Percentiles rank a stretch among this genome's conserved stretches.
Conservation (phyloP, 768 basidiomycete species). For the Lentinula boryana region DNA sequence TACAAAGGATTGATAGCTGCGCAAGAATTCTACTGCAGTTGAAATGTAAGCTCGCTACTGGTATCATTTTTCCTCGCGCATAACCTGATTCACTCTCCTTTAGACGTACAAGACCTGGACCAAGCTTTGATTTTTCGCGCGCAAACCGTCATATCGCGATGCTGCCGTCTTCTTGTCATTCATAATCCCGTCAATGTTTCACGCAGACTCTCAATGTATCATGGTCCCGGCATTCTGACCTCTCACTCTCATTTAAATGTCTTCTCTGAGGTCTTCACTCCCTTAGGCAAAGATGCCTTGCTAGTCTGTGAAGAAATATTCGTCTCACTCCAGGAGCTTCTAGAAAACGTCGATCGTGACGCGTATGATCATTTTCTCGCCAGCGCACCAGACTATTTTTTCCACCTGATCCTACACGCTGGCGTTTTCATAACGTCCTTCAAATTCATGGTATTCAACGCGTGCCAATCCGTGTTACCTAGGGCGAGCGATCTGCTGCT, state of each 20-base stretch:
- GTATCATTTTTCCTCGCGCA: too few relatives aligned
- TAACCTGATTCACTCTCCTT: background rate
- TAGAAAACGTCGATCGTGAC: background rate
- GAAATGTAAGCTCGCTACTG: background rate
- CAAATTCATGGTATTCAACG: background rate
- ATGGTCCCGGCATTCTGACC: background rate
- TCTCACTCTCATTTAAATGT: background rate
- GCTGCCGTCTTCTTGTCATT: background rate
- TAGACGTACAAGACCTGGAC: background rate
- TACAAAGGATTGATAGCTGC: background rate
- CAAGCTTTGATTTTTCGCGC: background rate
- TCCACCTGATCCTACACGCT: background rate
- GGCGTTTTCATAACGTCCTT: background rate
- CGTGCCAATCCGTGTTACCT: background rate
- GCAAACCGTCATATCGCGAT: background rate
- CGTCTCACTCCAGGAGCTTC: background rate
- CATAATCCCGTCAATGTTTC: background rate
- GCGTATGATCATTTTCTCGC: background rate
- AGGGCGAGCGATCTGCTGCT: background rate
- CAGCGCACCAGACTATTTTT: background rate
- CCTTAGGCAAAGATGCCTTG: background rate
- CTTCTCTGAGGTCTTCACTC: background rate
- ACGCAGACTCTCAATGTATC: background rate
- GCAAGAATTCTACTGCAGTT: background rate
- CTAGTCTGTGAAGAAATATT: background rate